Base-by-base conservation (phyloP, 139 green algal species). In the Coelastrella sp. region DNA sequence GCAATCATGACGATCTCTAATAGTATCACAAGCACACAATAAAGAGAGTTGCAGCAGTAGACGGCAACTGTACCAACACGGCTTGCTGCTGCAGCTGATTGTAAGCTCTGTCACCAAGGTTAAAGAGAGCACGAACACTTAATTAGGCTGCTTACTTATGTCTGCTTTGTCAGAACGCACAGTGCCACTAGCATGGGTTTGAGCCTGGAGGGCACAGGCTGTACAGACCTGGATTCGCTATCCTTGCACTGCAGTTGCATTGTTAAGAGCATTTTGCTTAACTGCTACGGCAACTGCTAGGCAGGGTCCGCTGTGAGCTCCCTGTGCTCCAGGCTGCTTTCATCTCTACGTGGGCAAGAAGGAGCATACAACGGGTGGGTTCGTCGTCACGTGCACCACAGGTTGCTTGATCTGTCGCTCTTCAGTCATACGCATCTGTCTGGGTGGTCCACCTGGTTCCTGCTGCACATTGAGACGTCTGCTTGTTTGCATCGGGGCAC, bases 1-100 rank as follows among this genome's bases (percentile, higher is more conserved):
- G 81, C 81, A 40, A 87, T 83, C 82, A 87, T 86, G 8, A 5
- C 34, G 77, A 23, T n/a, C 21, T 27, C 74, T 32, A 53, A 11
- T 37, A 45, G 27, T 37, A 5, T 27, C 15, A 57, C 45, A 57
- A 57, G 45, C 45, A 9, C 11, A 13, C 15, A 57, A 13, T 13
- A 23, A 13, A 57, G 45, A 9, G 15, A 13, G 11, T 1, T 57
- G 45, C 45, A 57, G 45, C 45, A 57, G 45, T 23, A 9, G 15
- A 13, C 15, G 45, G 11, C 45, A 57, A 13, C 11, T 57, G 45
- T 23, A 13, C n/a, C n/a, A n/a, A n/a, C n/a, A n/a, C n/a, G n/a
- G n/a, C n/a, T n/a, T n/a, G n/a, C n/a, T n/a, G n/a, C n/a, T n/a
- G n/a, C n/a, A n/a, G n/a, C n/a, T n/a, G n/a, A n/a, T n/a, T n/a